phyloP scores from a whole-genome alignment of 73 alveolate species.

The Stentor coeruleus region DNA sequence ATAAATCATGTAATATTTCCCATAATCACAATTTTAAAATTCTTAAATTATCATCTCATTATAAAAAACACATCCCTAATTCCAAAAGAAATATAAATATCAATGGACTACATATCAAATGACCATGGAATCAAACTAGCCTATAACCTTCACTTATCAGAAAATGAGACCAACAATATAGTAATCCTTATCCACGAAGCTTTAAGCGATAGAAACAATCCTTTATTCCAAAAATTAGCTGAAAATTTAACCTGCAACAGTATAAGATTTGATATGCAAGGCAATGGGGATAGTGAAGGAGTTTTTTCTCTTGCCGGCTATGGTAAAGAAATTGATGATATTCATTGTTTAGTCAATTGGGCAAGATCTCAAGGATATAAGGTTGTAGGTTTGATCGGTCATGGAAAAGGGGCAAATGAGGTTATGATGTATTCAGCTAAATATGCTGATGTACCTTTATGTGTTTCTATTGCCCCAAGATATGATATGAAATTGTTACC shows the following conservation, averaged over 20 bases:
- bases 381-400: background rate
- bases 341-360: background rate
- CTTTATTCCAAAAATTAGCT: background rate
- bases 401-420: constrained; percentile 6
- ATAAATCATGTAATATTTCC: too few species aligned
- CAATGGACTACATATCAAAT: too few species aligned
- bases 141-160: too few species aligned
- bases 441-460: constrained; percentile 6
- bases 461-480: background rate
- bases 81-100: too few species aligned
- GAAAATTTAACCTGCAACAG: background rate
- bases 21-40: too few species aligned
- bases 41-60: too few species aligned
- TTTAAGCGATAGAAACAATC: too few species aligned
- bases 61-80: too few species aligned
- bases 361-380: background rate
- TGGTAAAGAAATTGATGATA: constrained; percentile 3
- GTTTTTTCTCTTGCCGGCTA: background rate
- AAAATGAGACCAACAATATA: too few species aligned
- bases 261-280: background rate
- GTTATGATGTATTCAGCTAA: background rate
- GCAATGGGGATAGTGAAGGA: constrained; percentile 25
- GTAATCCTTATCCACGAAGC: too few species aligned
- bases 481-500: background rate
- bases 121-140: too few species aligned